These are phyloP conservation scores for Scutellaria barbata DNA, from an alignment of 257 asterid species.

Conservation along the genomic window DNA sequence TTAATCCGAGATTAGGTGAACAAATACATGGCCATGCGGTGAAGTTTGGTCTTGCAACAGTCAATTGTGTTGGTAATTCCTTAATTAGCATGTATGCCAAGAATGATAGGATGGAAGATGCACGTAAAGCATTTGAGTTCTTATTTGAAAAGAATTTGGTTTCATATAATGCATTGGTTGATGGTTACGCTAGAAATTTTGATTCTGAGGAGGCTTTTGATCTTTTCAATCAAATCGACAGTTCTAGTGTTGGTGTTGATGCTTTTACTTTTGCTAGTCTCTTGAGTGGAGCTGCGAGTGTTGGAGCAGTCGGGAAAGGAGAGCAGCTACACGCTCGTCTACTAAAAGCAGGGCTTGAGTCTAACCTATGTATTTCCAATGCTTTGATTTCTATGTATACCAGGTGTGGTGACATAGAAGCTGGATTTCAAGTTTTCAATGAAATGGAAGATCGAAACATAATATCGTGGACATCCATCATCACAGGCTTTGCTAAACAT, in stretches of 20 bases:
- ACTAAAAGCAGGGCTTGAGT: conserved; percentile 65
- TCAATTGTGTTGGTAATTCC: conserved; percentile 83
- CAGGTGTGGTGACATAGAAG: conserved; percentile 83
- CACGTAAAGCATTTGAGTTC: conserved; percentile 76
- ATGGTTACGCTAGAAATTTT: conserved; percentile 59
- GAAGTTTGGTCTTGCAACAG: conserved; percentile 68
- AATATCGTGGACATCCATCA: conserved; percentile 90
- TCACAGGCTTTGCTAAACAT: conserved; percentile 88
- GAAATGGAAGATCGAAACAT: conserved; percentile 60
- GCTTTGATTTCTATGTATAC: conserved; percentile 91
- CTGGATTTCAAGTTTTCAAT: conserved; percentile 66
- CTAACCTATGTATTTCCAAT: conserved; percentile 63
- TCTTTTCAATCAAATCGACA: conserved; percentile 53
- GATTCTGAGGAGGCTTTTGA: conserved; percentile 62
- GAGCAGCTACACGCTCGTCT: conserved; percentile 85
- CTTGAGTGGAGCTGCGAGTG: conserved; percentile 91
- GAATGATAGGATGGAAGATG: conserved; percentile 76
- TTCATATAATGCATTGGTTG: conserved; percentile 70
- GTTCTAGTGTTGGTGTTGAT: conserved; percentile 55
- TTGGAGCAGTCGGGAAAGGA: conserved; percentile 91
- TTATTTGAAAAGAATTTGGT: conserved; percentile 77
- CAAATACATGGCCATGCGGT: conserved; percentile 67
- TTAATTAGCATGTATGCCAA: conserved; percentile 79
- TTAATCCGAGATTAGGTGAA: conserved; percentile 59
- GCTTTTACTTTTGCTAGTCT: conserved; percentile 90